A percentile compares a stretch with the other conserved stretches of the same genome.
These are phyloP conservation scores for Alternaria triticimaculans DNA, from an alignment of 2,329 filamentous ascomycete species.

Conservation along the genomic window DNA sequence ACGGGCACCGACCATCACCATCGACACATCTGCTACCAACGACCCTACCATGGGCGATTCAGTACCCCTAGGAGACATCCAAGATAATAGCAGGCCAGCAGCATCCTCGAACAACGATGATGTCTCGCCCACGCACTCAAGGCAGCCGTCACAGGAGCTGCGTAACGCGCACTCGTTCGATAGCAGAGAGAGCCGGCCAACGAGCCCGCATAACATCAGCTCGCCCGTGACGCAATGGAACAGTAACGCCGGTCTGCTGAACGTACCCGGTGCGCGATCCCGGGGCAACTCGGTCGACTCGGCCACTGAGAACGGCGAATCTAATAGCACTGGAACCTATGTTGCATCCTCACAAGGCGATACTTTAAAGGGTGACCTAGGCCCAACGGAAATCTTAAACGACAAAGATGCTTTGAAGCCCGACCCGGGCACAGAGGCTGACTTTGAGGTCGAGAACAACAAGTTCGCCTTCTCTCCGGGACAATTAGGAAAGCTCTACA, in stretches of 20 bases:
- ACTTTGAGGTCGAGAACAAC: constrained; percentile 75
- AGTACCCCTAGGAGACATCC: constrained; percentile 42
- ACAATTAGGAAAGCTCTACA: constrained; percentile 80
- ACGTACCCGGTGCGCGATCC: constrained; percentile 68
- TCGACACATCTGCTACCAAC: constrained; percentile 57
- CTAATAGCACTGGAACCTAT: constrained; percentile 65
- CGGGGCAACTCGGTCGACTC: constrained; percentile 72
- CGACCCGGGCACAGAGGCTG: constrained; percentile 71
- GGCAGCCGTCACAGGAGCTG: constrained; percentile 54
- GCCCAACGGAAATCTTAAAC: constrained; percentile 63
- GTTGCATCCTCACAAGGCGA: constrained; percentile 55
- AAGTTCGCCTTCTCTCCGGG: constrained; percentile 85
- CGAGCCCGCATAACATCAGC: constrained; percentile 71
- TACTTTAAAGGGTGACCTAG: constrained; percentile 50
- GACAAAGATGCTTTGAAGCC: constrained; percentile 75
- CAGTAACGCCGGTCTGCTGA: constrained; percentile 65
- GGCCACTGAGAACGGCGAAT: constrained; percentile 60
- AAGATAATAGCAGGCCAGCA: constrained; percentile 37
- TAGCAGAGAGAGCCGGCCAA: constrained; percentile 67
- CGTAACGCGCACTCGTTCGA: constrained; percentile 68
- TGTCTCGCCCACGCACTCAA: constrained; percentile 32
- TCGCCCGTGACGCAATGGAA: constrained; percentile 64
- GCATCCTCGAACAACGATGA: constrained; percentile 31
- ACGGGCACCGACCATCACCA: constrained; percentile 60
- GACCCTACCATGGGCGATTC: constrained; percentile 44